A percentile compares a stretch with the other conserved stretches of the same genome.
Conservation (phyloP, 1,284 basidiomycete genomes). For the Porodaedalea pini region DNA sequence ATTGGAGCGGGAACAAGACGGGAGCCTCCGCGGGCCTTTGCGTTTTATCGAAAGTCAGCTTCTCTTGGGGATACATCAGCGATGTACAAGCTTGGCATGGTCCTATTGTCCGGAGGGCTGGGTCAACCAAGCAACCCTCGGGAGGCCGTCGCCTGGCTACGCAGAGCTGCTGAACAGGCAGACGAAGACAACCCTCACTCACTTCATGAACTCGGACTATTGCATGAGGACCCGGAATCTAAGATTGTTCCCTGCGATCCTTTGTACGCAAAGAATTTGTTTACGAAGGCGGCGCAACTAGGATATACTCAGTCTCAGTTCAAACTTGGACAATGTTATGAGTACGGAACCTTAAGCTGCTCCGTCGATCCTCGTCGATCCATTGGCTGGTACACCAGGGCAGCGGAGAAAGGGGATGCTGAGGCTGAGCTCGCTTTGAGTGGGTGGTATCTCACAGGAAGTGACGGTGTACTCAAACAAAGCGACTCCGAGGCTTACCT, state of each 20-base stretch:
- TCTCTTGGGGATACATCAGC: constrained; percentile 95
- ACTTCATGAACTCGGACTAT: constrained; percentile 90
- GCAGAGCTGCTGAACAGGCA: constrained; percentile 92
- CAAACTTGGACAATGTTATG: constrained; percentile 93
- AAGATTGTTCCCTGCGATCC: constrained; percentile 71
- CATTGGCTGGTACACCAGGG: constrained; percentile 98
- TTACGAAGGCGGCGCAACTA: constrained; percentile 89
- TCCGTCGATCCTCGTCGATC: constrained; percentile 90
- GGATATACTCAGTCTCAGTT: constrained; percentile 94
- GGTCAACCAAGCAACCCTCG: constrained; percentile 84
- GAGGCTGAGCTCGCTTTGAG: constrained; percentile 95
- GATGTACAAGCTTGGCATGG: constrained; percentile 99
- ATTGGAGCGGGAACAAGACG: constrained; percentile 97
- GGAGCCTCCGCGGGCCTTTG: constrained; percentile 84
- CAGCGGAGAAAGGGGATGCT: constrained; percentile 91
- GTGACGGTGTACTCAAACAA: constrained; percentile 94
- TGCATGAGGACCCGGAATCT: constrained; percentile 79
- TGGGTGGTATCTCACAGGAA: constrained; percentile 97
- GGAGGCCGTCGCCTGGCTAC: constrained; percentile 94
- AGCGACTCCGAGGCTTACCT: constrained; percentile 97
- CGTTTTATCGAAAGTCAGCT: constrained; percentile 96
- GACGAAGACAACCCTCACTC: constrained; percentile 99
- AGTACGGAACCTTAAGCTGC: constrained; percentile 88
- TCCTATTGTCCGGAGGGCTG: constrained; percentile 82
- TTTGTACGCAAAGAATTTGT: constrained; percentile 79